Evolutionary conservation across 768 basidiomycete species (phyloP).

Genomic region (Agaricus sinodeliciosus): DNA sequence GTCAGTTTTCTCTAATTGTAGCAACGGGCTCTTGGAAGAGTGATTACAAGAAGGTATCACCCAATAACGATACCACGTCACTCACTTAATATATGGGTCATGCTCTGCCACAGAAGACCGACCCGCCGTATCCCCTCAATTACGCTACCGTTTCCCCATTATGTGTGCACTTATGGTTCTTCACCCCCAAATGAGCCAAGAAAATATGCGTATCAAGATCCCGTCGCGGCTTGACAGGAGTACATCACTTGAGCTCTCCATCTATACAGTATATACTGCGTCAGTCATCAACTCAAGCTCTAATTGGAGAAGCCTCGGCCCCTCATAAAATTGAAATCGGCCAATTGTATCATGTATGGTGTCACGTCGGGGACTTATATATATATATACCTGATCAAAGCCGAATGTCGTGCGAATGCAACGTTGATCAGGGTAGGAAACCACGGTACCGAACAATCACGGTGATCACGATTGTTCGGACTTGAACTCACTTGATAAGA

Average conservation of each 20-base stretch:
- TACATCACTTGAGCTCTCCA: neutral
- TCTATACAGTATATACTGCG: neutral
- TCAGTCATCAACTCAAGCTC: neutral
- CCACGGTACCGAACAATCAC: too few species aligned
- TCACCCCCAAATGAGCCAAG: neutral
- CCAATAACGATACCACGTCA: too few species aligned
- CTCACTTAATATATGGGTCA: neutral
- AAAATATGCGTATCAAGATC: neutral
- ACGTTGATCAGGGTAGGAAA: too few species aligned
- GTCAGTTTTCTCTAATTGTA: neutral
- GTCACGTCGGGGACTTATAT: too few species aligned
- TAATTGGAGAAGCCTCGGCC: neutral
- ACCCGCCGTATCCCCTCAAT: neutral
- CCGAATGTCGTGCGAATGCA: too few species aligned
- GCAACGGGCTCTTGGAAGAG: neutral
- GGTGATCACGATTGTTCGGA: too few species aligned
- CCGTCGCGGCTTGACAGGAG: neutral
- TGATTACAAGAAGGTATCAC: neutral
- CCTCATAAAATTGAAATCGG: neutral
- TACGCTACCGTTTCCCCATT: neutral
- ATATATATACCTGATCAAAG: too few species aligned
- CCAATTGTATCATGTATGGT: too few species aligned
- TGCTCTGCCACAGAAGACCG: neutral
- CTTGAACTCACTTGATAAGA: too few species aligned
- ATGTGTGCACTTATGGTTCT: neutral